phyloP scores from a whole-genome alignment of 257 asterid genomes.

The Ilex aquifolium region DNA sequence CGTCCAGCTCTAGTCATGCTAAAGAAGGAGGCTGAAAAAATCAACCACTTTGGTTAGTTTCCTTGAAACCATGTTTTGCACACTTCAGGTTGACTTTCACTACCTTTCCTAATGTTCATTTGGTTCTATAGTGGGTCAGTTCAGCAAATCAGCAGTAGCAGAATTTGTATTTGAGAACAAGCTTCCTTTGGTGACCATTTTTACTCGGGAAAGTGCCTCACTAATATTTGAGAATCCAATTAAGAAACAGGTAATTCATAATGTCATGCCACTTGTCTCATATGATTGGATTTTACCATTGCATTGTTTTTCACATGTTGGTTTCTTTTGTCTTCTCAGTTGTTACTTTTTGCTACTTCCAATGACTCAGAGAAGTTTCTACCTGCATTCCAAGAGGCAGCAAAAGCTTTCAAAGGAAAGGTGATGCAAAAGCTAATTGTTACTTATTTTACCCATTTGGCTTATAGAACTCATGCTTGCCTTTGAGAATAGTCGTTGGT shows the following conservation, averaged over 20 bases:
- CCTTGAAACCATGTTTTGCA: constrained; percentile 7
- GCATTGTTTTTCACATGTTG: constrained; percentile 9
- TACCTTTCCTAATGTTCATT: not conserved
- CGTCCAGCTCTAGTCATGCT: constrained; percentile 84
- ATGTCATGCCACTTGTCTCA: constrained; percentile 6
- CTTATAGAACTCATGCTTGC: not conserved
- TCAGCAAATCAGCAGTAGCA: constrained; percentile 70
- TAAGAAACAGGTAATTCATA: constrained; percentile 66
- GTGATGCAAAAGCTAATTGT: constrained; percentile 28
- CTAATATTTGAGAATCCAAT: constrained; percentile 84
- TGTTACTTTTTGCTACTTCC: constrained; percentile 75
- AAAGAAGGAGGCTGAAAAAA: constrained; percentile 81
- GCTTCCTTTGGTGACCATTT: constrained; percentile 71
- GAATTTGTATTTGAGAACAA: constrained; percentile 77
- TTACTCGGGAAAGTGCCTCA: constrained; percentile 71
- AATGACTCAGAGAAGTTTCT: constrained; percentile 52
- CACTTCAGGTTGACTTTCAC: not conserved
- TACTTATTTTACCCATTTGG: not conserved
- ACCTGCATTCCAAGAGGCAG: constrained; percentile 73
- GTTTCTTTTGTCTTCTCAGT: constrained; percentile 35
- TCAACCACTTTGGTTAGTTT: constrained; percentile 62
- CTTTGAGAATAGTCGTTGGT: not conserved
- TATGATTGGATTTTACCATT: not conserved
- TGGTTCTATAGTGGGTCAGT: constrained; percentile 51
- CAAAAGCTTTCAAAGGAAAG: constrained; percentile 84